Evolutionary conservation across 2,329 filamentous ascomycete genomes (phyloP).

Genomic region (Exophiala phaeomuriformis): DNA sequence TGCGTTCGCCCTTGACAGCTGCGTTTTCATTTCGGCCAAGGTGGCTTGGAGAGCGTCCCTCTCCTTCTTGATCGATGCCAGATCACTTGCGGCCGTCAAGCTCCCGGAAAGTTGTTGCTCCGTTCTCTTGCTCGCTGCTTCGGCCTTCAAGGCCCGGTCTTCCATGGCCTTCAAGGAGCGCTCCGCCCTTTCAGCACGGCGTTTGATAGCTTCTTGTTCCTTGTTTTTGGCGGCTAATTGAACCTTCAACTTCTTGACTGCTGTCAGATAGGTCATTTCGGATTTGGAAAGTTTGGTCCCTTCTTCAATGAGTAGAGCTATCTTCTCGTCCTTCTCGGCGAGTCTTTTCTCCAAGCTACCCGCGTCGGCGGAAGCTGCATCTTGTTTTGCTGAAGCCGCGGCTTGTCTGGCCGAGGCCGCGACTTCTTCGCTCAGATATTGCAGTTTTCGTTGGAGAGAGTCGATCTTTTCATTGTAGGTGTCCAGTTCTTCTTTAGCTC

Average conservation of each 20-base stretch:
- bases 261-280: constrained; percentile 74
- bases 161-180: constrained; percentile 44
- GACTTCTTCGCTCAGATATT: constrained; percentile 76
- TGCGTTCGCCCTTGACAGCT: constrained; percentile 61
- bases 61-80: constrained; percentile 57
- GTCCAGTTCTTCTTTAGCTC: constrained; percentile 61
- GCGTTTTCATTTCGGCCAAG: constrained; percentile 61
- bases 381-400: constrained; percentile 60
- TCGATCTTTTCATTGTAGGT: constrained; percentile 84
- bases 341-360: constrained; percentile 69
- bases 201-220: constrained; percentile 41
- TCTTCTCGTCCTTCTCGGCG: constrained; percentile 83
- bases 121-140: constrained; percentile 52
- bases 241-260: constrained; percentile 68
- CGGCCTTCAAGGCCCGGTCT: constrained; percentile 53
- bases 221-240: constrained; percentile 49
- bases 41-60: constrained; percentile 56
- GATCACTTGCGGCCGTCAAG: constrained; percentile 48
- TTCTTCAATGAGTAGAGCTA: constrained; percentile 84
- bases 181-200: constrained; percentile 55
- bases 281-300: constrained; percentile 79
- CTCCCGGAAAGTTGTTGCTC: constrained; percentile 49
- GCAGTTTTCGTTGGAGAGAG: constrained; percentile 80
- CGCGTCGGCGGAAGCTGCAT: constrained; percentile 53
- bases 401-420: constrained; percentile 66